Conservation (phyloP, 805 yeast genomes). For the Yarrowia porcina region DNA sequence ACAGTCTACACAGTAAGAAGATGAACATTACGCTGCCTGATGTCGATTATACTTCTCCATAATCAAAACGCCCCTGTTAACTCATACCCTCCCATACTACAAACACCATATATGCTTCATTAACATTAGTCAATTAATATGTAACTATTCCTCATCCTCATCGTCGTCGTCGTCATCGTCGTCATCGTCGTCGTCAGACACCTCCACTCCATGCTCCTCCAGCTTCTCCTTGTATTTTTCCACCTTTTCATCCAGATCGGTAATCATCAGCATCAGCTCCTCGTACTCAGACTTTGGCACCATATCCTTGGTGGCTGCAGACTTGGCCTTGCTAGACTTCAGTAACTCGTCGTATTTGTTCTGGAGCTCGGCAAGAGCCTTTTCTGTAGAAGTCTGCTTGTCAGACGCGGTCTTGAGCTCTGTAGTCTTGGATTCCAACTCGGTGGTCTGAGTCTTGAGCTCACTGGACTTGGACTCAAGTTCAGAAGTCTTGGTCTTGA, state of each 20-base stretch:
- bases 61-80: too few species aligned
- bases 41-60: too few species aligned
- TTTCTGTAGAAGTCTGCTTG: background rate
- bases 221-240: constrained; percentile 54
- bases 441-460: background rate
- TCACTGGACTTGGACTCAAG: background rate
- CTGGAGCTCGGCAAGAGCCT: background rate
- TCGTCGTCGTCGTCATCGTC: constrained; percentile 58
- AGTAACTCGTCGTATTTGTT: constrained; percentile 1
- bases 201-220: constrained; percentile 53
- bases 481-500: background rate
- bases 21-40: too few species aligned
- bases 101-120: too few species aligned
- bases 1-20: too few species aligned
- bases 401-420: constrained; percentile 4
- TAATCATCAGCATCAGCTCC: constrained; percentile 70
- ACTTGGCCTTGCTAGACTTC: constrained; percentile 20
- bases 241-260: constrained; percentile 71
- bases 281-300: constrained; percentile 60
- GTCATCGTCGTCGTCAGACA: constrained; percentile 69
- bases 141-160: constrained; percentile 27
- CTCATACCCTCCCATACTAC: too few species aligned
- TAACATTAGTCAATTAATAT: background rate
- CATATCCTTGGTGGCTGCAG: constrained; percentile 29
- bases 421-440: background rate